A percentile compares a stretch with the other conserved stretches of the same genome.
Evolutionary conservation across 2,329 filamentous ascomycete genomes (phyloP).

Genomic region (Pyrenochaeta sp.): DNA sequence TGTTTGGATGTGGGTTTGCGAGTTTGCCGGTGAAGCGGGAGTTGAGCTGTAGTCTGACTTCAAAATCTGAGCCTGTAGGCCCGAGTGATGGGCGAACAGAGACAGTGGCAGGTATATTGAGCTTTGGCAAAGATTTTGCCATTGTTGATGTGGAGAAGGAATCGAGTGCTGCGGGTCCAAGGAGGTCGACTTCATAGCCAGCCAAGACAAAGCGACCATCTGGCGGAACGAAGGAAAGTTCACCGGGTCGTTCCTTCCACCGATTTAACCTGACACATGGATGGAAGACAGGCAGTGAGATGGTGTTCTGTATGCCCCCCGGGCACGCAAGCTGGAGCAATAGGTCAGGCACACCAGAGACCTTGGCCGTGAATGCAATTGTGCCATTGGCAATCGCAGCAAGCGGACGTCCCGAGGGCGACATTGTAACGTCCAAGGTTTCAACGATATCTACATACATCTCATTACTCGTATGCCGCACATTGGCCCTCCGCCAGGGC

Average conservation of each 20-base stretch:
- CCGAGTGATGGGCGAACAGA: conserved; percentile 86
- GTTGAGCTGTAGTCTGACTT: conserved; percentile 78
- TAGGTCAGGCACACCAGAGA: conserved; percentile 94
- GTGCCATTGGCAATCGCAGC: conserved; percentile 89
- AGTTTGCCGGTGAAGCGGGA: conserved; percentile 55
- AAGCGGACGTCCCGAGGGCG: conserved; percentile 87
- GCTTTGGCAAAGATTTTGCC: conserved; percentile 54
- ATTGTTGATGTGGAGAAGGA: conserved; percentile 35
- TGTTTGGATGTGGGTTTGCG: conserved; percentile 50
- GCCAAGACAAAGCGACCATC: conserved; percentile 94
- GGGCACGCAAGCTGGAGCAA: conserved; percentile 80
- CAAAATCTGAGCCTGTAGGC: conserved; percentile 80
- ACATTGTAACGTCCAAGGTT: conserved; percentile 84
- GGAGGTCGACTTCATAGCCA: conserved; percentile 90
- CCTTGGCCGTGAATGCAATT: conserved; percentile 93
- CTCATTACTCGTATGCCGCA: conserved; percentile 95
- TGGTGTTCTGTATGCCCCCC: conserved; percentile 72
- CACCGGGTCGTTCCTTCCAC: conserved; percentile 88
- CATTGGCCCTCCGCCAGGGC: conserved; percentile 90
- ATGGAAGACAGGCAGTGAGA: conserved; percentile 93
- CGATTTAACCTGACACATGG: conserved; percentile 90
- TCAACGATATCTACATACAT: conserved; percentile 96
- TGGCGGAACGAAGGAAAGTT: conserved; percentile 94
- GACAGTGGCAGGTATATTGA: conserved; percentile 83
- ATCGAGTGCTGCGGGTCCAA: conserved; percentile 70